Base-by-base conservation (phyloP, 1,284 basidiomycete species). In the Rhodotorula glutinis region DNA sequence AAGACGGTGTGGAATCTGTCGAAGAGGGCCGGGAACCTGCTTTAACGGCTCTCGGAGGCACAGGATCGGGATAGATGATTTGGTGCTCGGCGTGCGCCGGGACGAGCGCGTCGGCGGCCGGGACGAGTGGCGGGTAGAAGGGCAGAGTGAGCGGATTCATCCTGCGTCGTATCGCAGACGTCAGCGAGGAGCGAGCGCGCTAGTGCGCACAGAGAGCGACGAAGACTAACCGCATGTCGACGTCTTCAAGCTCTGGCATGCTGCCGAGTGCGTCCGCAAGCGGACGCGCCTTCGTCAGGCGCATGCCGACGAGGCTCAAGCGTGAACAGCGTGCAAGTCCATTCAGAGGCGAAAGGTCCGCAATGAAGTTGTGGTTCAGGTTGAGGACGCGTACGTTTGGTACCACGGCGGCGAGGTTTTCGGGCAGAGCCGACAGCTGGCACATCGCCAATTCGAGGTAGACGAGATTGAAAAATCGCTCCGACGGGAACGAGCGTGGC, bases 141-240 rank as follows among this genome's bases (percentile, higher is more conserved):
- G 89, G 89, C n/a, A 94, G 84, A 33, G 92, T 95, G 71, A 89
- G 90, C 59, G 93, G 92, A 77, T 97, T 96, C 91, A 94, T 94
- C 81, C 88, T 89, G 78, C 11, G 33, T 38, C 11, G 5, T 11
- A 5, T 4, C 5, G 25, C 5, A 1, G 27, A 53, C 25, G 27
- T 38, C 33, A 38, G 33, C 33, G 33, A 38, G 33, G 33, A 38
- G 33, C 33, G 33, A 38, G 7, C 11, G 11, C 11, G 33, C 33
- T 5, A 38, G 33, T n/a, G n/a, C n/a, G n/a, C 33, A 38, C 33
- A 38, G 5, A 38, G 33, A 38, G 11, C 33, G 33, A 38, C 33
- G 7, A 38, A 11, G 5, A 38, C 33, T 53, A 41, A 93, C 92
- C 92, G 85, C 79, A 96, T 85, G 80, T 97, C 92, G 46, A 93